Percentiles rank a stretch among this genome's conserved stretches.
Conservation (phyloP, 768 basidiomycete genomes). For the Kwoniella sp. region DNA sequence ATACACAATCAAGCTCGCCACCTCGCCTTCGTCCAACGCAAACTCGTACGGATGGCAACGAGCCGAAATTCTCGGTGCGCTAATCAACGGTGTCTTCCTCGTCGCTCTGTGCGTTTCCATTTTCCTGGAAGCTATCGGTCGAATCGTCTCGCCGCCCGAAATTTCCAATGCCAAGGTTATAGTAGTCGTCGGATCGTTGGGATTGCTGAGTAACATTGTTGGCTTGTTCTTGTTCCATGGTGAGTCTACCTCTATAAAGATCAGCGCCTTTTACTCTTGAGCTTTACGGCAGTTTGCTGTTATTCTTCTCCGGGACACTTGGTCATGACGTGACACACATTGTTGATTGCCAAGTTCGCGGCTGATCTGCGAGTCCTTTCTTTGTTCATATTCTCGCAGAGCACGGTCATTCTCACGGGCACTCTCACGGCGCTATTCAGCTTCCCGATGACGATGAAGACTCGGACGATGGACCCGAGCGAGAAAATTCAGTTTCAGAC, state of each 20-base stretch:
- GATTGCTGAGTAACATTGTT: slow-evolving; percentile 85
- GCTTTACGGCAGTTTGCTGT: neutral
- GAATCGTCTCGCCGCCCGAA: slow-evolving; percentile 83
- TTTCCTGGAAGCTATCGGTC: slow-evolving; percentile 82
- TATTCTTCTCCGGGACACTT: neutral
- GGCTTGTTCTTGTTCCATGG: slow-evolving; percentile 96
- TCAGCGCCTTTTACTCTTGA: neutral
- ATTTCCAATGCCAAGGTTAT: slow-evolving; percentile 85
- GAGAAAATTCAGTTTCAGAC: slow-evolving; percentile 58
- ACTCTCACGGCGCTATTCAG: slow-evolving; percentile 46
- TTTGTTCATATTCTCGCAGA: too few relatives aligned
- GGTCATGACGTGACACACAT: neutral
- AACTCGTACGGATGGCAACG: slow-evolving; percentile 99
- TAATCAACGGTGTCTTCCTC: slow-evolving; percentile 95
- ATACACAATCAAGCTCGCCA: slow-evolving; percentile 75
- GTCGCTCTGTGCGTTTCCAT: slow-evolving; percentile 97
- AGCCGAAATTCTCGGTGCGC: slow-evolving; percentile 91
- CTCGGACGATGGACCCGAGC: slow-evolving; percentile 23
- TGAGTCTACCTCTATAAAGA: slow-evolving; percentile 55
- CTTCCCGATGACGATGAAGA: slow-evolving; percentile 31
- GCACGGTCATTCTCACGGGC: slow-evolving; percentile 67
- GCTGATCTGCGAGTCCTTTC: slow-evolving; percentile 3
- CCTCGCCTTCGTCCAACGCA: slow-evolving; percentile 57
- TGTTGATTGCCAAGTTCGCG: too few relatives aligned
- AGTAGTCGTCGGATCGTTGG: slow-evolving; percentile 84